Conservation (phyloP, 2,329 filamentous ascomycete genomes). For the Tolypocladium ovalisporum region DNA sequence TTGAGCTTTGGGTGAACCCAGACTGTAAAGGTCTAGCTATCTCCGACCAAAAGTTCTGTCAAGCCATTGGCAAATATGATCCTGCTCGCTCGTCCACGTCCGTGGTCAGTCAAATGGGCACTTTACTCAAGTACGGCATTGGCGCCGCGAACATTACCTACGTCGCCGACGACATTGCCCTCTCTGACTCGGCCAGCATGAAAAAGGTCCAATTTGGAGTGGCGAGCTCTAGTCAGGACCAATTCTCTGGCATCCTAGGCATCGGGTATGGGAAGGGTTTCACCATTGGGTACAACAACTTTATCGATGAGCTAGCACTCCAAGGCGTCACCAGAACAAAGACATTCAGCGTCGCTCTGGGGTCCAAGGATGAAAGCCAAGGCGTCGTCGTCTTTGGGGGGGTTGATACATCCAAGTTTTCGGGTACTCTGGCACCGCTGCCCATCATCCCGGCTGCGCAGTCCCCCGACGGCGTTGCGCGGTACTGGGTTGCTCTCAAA, state of each 20-base stretch:
- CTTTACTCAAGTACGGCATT: conserved; percentile 38
- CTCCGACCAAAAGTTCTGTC: conserved; percentile 33
- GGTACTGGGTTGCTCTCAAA: conserved; percentile 41
- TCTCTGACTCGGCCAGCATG: conserved; percentile 28
- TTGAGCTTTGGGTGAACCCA: conserved; percentile 54
- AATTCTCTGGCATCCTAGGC: conserved; percentile 55
- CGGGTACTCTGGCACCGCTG: conserved; percentile 45
- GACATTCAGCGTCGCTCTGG: conserved; percentile 56
- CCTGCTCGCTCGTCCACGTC: conserved; percentile 28
- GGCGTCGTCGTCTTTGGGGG: conserved; percentile 61
- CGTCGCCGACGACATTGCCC: conserved; percentile 31
- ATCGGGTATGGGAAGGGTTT: conserved; percentile 53
- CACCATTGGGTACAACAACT: conserved; percentile 37
- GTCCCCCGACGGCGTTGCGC: conserved; percentile 43
- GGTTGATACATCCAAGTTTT: conserved; percentile 53
- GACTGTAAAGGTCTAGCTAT: conserved; percentile 35
- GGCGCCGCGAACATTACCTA: conserved; percentile 40
- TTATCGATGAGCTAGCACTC: conserved; percentile 36
- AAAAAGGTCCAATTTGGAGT: conserved; percentile 53
- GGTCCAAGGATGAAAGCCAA: conserved; percentile 45
- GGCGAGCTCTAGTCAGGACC: conserved; percentile 37
- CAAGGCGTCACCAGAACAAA: conserved; percentile 47
- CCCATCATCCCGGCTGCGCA: conserved; percentile 46
- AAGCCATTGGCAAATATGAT: conserved; percentile 32
- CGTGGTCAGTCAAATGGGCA: conserved; percentile 18